Evolutionary conservation across 495 filamentous ascomycete species (phyloP).

Genomic region (Letharia columbiana): DNA sequence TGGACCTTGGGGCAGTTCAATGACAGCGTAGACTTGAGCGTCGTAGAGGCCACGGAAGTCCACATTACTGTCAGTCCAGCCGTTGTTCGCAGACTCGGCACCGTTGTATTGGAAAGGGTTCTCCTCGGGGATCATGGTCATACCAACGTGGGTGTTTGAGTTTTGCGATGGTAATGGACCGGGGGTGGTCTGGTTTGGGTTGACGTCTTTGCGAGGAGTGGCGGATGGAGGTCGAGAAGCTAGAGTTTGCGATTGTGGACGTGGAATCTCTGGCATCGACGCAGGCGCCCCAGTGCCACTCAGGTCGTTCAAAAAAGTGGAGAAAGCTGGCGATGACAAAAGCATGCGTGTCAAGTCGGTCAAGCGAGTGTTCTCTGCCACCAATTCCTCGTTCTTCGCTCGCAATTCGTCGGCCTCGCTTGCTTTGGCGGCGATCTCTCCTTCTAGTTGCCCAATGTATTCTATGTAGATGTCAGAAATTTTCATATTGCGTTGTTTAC

Average conservation of each 20-base stretch:
- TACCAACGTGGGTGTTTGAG: slow-evolving; percentile 46
- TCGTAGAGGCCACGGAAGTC: slow-evolving; percentile 51
- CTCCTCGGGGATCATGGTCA: slow-evolving; percentile 69
- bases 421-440: slow-evolving; percentile 63
- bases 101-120: slow-evolving; percentile 53
- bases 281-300: slow-evolving; percentile 42
- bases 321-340: slow-evolving; percentile 78
- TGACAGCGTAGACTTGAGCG: slow-evolving; percentile 70
- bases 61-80: slow-evolving; percentile 45
- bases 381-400: slow-evolving; percentile 60
- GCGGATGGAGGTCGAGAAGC: slow-evolving; percentile 34
- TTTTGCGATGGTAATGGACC: slow-evolving; percentile 49
- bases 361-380: slow-evolving; percentile 71
- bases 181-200: slow-evolving; percentile 42
- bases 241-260: slow-evolving; percentile 27
- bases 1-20: slow-evolving; percentile 63
- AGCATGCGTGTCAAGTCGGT: slow-evolving; percentile 73
- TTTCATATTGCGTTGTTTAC: slow-evolving; percentile 10
- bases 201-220: slow-evolving; percentile 51
- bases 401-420: slow-evolving; percentile 65
- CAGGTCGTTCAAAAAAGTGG: slow-evolving; percentile 67
- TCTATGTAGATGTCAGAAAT: slow-evolving; percentile 56
- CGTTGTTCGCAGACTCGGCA: slow-evolving; percentile 45
- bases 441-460: slow-evolving; percentile 89
- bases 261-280: slow-evolving; percentile 30